Percentiles rank a stretch among this genome's conserved stretches.
Conservation (phyloP, 1,284 basidiomycete genomes). For the Ganoderma leucocontextum region DNA sequence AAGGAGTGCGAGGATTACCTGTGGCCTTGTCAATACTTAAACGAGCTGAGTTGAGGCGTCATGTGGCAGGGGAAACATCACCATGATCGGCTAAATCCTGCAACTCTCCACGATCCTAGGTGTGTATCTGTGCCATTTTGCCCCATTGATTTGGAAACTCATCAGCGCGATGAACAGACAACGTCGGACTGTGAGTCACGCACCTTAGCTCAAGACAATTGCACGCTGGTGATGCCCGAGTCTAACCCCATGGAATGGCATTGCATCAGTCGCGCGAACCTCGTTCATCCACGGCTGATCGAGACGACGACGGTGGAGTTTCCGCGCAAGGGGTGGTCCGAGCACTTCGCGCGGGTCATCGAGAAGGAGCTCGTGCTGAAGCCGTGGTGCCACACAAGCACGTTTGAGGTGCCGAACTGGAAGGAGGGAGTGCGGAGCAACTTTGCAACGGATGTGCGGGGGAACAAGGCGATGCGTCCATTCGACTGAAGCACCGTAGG, state of each 20-base stretch:
- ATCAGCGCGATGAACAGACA: conserved; percentile 42
- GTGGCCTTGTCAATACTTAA: not conserved
- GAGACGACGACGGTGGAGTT: conserved; percentile 51
- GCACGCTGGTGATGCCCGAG: not conserved
- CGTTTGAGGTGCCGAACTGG: conserved; percentile 59
- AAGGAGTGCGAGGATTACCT: conserved; percentile 47
- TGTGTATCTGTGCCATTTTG: conserved; percentile 32
- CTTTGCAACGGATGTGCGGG: conserved; percentile 57
- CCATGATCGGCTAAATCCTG: conserved; percentile 59
- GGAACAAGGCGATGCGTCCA: conserved; percentile 52
- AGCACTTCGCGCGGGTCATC: conserved; percentile 55
- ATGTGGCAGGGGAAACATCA: conserved; percentile 53
- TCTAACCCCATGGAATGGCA: not conserved
- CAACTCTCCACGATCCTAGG: conserved; percentile 60
- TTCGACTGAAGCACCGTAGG: conserved; percentile 42
- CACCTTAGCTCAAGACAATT: not conserved
- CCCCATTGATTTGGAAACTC: not conserved
- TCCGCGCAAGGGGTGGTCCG: conserved; percentile 57
- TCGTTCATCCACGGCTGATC: conserved; percentile 54
- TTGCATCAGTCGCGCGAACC: conserved; percentile 50
- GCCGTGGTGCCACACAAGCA: conserved; percentile 61
- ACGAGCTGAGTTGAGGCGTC: not conserved
- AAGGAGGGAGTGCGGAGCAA: conserved; percentile 53
- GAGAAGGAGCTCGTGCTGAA: conserved; percentile 57
- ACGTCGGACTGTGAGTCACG: conserved; percentile 53